These are phyloP conservation scores for Alternaria dauci DNA, from an alignment of 2,329 filamentous ascomycete genomes.

Conservation along the genomic window DNA sequence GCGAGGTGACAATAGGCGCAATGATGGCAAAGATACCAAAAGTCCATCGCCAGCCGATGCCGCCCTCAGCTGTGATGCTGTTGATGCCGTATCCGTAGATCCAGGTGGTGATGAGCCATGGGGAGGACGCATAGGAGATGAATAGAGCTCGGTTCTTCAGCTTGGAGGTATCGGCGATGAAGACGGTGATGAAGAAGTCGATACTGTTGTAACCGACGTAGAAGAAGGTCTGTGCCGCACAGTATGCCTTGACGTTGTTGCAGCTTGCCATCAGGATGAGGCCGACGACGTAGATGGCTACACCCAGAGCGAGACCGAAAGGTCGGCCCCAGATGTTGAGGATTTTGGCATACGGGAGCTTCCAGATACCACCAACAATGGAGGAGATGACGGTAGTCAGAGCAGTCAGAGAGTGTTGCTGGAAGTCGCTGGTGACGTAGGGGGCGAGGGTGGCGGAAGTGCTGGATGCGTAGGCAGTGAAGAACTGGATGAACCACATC, in stretches of 20 bases:
- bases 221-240: slow-evolving; percentile 73
- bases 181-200: slow-evolving; percentile 69
- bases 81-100: slow-evolving; percentile 39
- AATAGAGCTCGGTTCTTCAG: slow-evolving; percentile 69
- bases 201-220: slow-evolving; percentile 68
- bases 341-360: slow-evolving; percentile 55
- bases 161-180: slow-evolving; percentile 73
- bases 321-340: slow-evolving; percentile 56
- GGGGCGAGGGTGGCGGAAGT: slow-evolving; percentile 52
- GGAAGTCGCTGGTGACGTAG: slow-evolving; percentile 54
- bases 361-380: slow-evolving; percentile 51
- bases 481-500: slow-evolving; percentile 55
- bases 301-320: slow-evolving; percentile 47
- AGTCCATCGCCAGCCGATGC: slow-evolving; percentile 69
- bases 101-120: slow-evolving; percentile 46
- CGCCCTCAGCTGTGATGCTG: slow-evolving; percentile 55
- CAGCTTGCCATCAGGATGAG: slow-evolving; percentile 75
- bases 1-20: slow-evolving; percentile 66
- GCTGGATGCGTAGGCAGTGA: slow-evolving; percentile 57
- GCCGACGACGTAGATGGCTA: slow-evolving; percentile 41
- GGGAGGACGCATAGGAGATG: slow-evolving; percentile 58
- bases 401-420: slow-evolving; percentile 49
- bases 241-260: slow-evolving; percentile 68
- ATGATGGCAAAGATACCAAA: slow-evolving; percentile 74
- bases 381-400: slow-evolving; percentile 50